Evolutionary conservation across 805 yeast genomes (phyloP), one percentile per base, ranked within the genome.

Genomic region (Wickerhamiella spandovensis): DNA sequence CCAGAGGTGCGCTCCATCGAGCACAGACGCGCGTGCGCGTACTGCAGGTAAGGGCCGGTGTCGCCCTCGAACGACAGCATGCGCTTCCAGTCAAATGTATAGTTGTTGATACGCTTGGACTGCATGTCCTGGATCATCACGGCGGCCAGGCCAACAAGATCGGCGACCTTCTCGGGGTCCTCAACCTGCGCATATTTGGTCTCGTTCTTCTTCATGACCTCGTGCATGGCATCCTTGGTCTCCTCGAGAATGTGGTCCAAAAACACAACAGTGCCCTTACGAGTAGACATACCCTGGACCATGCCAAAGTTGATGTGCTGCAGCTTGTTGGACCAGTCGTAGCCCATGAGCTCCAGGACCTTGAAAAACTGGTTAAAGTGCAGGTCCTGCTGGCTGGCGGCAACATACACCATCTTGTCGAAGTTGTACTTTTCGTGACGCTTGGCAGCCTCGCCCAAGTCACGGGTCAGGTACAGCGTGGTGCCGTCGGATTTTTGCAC

Each of bases 41-140:
- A 92, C 70, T 92, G 98, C 66, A 92, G 76, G 71, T 92, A 92
- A 53, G 98, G 97, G 66, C 98, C 98, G 51, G 98, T 92, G 70
- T 92, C 98, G 70, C 98, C 98, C 74, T 92, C 98, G 58, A 92
- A 89, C 2, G 97, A 87, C 44, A 84, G 76, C 97, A 92, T 92
- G 73, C 98, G 84, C 61, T 85, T 87, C 98, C 98, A 92, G 69
- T 87, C 85, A 72, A 92, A 92, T 62, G 82, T 86, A 72, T 92
- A 92, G 72, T 92, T 90, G 74, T 90, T 88, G 69, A 90, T 78
- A 69, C 99, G 83, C 73, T 92, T 92, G 54, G 95, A 81, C 70
- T 86, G 94, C 97, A 92, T 89, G 69, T 92, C 99, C 75, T 92
- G 99, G 63, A 92, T 85, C 95, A 92, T 89, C 54, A 92, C 95